A percentile compares a stretch with the other conserved stretches of the same genome.
Evolutionary conservation across 2,329 filamentous ascomycete genomes (phyloP).

Genomic region (Aspergillus versicolor): DNA sequence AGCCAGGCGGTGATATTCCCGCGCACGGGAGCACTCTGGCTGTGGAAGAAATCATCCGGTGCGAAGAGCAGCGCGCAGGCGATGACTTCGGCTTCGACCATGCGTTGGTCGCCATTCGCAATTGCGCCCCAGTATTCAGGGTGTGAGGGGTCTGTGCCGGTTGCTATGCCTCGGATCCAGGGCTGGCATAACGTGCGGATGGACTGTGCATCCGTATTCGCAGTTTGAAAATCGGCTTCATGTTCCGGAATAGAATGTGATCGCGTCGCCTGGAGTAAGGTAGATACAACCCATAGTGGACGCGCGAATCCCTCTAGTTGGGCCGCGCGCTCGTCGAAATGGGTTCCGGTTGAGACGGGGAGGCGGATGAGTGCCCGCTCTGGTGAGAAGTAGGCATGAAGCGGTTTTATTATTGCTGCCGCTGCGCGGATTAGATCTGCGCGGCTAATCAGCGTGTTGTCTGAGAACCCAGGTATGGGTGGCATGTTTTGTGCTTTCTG

Average conservation of each 20-base stretch:
- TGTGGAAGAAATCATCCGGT: conserved; percentile 18
- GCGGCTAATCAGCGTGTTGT: conserved; percentile 17
- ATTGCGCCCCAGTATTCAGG: conserved; percentile 24
- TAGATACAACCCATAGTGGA: conserved; percentile 33
- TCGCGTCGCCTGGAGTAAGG: conserved; percentile 23
- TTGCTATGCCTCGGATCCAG: conserved; percentile 9
- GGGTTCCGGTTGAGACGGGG: conserved; percentile 18
- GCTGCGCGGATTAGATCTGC: conserved; percentile 16
- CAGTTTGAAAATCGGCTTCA: background rate
- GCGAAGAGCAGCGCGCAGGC: conserved; percentile 18
- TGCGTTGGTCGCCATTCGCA: conserved; percentile 22
- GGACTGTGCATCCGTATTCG: background rate
- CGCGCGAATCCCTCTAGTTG: conserved; percentile 35
- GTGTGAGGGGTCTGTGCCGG: conserved; percentile 21
- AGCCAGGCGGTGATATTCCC: conserved; percentile 15
- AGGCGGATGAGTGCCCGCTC: conserved; percentile 14
- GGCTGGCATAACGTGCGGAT: background rate
- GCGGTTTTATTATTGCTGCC: conserved; percentile 15
- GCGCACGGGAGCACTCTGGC: conserved; percentile 4
- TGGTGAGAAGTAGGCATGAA: conserved; percentile 18
- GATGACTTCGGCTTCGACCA: conserved; percentile 24
- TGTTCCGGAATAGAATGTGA: no score
- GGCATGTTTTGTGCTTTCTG: conserved; percentile 10
- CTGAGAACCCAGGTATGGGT: conserved; percentile 16
- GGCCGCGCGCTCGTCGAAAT: conserved; percentile 23